Evolutionary conservation across 2,329 filamentous ascomycete genomes (phyloP).

Genomic region (Emergomyces orientalis): DNA sequence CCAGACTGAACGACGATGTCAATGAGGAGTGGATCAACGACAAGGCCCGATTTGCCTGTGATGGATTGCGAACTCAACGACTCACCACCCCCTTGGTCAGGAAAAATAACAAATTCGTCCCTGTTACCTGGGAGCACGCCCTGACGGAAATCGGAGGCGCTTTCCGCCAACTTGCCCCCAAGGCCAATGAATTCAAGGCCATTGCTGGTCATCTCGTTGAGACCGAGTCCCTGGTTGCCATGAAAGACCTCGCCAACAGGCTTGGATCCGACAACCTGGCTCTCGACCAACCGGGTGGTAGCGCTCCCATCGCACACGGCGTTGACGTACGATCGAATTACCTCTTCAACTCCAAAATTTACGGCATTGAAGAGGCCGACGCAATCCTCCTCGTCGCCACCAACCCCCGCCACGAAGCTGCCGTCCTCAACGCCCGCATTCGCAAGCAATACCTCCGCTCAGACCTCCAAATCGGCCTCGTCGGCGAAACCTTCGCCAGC

Average conservation of each 20-base stretch:
- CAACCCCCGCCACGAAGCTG: constrained; percentile 91
- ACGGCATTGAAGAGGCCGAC: constrained; percentile 88
- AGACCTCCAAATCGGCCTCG: constrained; percentile 81
- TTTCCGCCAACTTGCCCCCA: constrained; percentile 67
- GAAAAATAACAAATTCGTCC: constrained; percentile 80
- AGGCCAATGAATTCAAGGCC: constrained; percentile 91
- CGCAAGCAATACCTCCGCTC: constrained; percentile 96
- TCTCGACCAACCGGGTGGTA: constrained; percentile 79
- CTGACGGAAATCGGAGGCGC: constrained; percentile 76
- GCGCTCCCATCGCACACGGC: constrained; percentile 78
- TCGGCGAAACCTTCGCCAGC: constrained; percentile 84
- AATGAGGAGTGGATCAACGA: constrained; percentile 99
- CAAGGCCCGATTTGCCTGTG: constrained; percentile 92
- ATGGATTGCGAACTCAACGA: constrained; percentile 91
- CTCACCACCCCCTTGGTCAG: constrained; percentile 87
- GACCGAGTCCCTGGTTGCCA: constrained; percentile 84
- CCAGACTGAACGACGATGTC: constrained; percentile 90
- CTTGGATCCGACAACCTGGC: constrained; percentile 93
- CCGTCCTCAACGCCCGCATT: constrained; percentile 90
- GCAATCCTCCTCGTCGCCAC: constrained; percentile 85
- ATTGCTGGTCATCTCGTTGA: constrained; percentile 87
- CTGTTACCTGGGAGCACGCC: constrained; percentile 91
- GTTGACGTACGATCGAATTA: constrained; percentile 91
- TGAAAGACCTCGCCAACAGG: constrained; percentile 95
- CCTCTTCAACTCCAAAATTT: constrained; percentile 91